Evolutionary conservation across 2,329 filamentous ascomycete species (phyloP), one percentile per base, ranked within the genome.

Genomic region (Camillea tinctor): DNA sequence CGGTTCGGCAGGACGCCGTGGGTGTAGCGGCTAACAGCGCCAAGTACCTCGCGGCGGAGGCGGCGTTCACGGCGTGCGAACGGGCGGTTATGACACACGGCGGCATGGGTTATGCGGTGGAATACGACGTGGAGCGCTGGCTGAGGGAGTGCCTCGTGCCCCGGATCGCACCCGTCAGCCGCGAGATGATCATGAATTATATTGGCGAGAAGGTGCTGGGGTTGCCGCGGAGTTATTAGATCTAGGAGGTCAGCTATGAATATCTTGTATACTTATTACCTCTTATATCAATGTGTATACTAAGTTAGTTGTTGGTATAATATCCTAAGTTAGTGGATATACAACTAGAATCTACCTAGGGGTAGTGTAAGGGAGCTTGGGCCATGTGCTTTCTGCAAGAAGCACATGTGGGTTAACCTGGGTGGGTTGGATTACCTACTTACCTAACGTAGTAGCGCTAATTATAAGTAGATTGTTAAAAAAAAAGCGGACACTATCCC

Each of bases 111-210:
- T 89, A 89, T 68, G 85, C 86, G 0, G 77, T 80, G 48, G 84
- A 87, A 68, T 88, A 87, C 68, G 84, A 88, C 70, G 86, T 89
- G 11, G 86, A 89, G 72, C 76, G 86, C 51, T 89, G 84, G 74
- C 77, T 89, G 60, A 75, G 87, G n/a, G 87, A 89, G 70, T 84
- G 84, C 56, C 78, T 88, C 59, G 83, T 89, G 48, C 86, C 87
- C 2, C 74, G 87, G 9, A 86, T 90, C 56, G 86, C 87, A 9
- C 87, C 86, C 0, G 81, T 89, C 0, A 87, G 84, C 59, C 73
- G 86, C 64, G 89, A 92, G 76, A 92, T 92, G 89, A 90, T 92
- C 56, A 76, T 90, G 78, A 92, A 91, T 65, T 91, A 87, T 71
- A 82, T 92, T 13, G 81, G 83, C 2, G 88, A 91, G 71, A 90